Conservation (phyloP, 768 basidiomycete species). For the Xerocomellus dryophilus region DNA sequence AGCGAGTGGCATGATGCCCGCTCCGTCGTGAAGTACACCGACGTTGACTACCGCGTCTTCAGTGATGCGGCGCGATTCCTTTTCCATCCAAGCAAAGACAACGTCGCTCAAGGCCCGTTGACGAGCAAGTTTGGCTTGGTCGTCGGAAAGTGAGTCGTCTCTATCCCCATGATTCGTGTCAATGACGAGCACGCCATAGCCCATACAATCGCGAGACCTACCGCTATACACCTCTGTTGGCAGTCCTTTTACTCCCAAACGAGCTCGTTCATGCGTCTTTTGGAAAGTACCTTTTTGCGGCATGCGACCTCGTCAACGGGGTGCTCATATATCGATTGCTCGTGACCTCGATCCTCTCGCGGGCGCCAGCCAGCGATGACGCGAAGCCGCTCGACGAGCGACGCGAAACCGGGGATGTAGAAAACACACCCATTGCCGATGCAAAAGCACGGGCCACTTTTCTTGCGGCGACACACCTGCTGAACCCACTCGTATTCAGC, state of each 20-base stretch:
- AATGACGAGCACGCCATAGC: constrained; percentile 38
- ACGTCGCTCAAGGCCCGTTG: constrained; percentile 62
- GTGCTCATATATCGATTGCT: constrained; percentile 65
- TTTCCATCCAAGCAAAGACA: constrained; percentile 44
- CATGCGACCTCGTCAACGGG: constrained; percentile 79
- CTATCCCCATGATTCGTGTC: background rate
- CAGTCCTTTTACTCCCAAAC: constrained; percentile 79
- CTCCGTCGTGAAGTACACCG: constrained; percentile 92
- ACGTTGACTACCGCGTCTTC: constrained; percentile 95
- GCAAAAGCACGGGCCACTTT: constrained; percentile 42
- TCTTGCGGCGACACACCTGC: constrained; percentile 71
- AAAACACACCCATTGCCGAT: background rate
- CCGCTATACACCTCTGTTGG: constrained; percentile 93
- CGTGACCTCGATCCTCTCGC: constrained; percentile 46
- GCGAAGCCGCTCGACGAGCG: constrained; percentile 4
- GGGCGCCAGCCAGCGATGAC: background rate
- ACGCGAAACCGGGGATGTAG: background rate
- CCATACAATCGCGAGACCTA: constrained; percentile 92
- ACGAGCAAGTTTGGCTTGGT: constrained; percentile 36
- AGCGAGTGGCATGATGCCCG: constrained; percentile 88
- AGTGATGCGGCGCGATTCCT: constrained; percentile 83
- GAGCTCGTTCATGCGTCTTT: constrained; percentile 77
- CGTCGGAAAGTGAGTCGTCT: constrained; percentile 73
- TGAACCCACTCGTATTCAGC: constrained; percentile 92
- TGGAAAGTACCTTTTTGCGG: constrained; percentile 87